Base-by-base conservation (phyloP, 495 filamentous ascomycete genomes). In the Lindgomyces ingoldianus region DNA sequence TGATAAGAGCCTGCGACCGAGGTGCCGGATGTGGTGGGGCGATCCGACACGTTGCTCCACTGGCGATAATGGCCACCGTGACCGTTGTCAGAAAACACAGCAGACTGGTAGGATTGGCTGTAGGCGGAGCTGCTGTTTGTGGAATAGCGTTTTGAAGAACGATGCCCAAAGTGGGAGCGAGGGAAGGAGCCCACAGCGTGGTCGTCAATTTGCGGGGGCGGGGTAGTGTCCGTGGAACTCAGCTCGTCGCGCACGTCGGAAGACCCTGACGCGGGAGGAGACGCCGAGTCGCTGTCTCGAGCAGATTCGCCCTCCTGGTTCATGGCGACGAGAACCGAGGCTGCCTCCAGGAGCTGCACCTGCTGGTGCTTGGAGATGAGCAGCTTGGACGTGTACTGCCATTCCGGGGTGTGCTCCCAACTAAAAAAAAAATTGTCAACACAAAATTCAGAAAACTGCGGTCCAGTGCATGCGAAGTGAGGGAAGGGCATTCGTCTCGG, bases 331-430 rank as follows among this genome's bases (percentile, higher is more conserved):
- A 98, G 80, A 24, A 98, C 95, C 19, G 91, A 94, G 42, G 94
- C 94, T 14, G 94, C 94, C 78, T 98, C 95, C 55, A 98, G 83
- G 45, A 98, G 85, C 74, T 98, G 94, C 60, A 98, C 94, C 79
- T 98, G 94, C 80, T 98, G 94, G 74, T 98, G 94, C 84, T 98
- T 98, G 62, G 94, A 98, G 68, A 98, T 98, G 67, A 98, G 84
- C 68, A 98, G 84, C 78, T 98, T 98, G 71, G 94, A 97, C 45
- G 94, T 98, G 77, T 88, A 89, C 39, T 91, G 88, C 94, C 94
- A 98, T 82, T 96, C 91, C 71, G 95, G 95, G 77, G 94, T 93
- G 77, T 98, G 94, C 81, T 98, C 94, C 94, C 94, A 98, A 83
- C 94, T 98, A 84, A 73, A 59, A 66, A n/a, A n/a, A 68, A 74